Evolutionary conservation across 257 asterid species (phyloP), one percentile per base, ranked within the genome.

Genomic region (Plantago major): DNA sequence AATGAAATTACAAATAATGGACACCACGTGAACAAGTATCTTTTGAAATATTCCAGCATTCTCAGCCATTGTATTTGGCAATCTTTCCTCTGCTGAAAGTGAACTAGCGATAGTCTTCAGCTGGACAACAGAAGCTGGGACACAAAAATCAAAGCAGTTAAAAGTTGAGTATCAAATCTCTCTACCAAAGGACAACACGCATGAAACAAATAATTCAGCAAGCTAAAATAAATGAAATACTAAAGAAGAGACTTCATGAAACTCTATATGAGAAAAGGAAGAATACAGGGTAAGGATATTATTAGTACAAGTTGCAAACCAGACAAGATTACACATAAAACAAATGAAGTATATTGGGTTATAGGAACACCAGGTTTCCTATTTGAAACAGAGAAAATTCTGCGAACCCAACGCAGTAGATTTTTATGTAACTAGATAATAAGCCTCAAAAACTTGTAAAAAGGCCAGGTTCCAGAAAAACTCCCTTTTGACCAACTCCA

Each of bases 41-140:
- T 73, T 85, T 79, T 92, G 99, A 78, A 92, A 74, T 74, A 73
- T 69, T 67, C 76, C 79, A 64, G 82, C 77, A 79, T 83, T 84
- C 74, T 81, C 86, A n/a, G 74, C 76, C 78, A 83, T 71, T 60
- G 72, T 54, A 71, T 68, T 79, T 51, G 78, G 65, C 69, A 79
- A 70, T 70, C 74, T 78, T 69, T 82, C 95, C 51, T 84, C 99
- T 16, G 82, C 77, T 60, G 93, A 85, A 72, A 86, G 88, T 55
- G 91, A 81, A 78, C 90, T 82, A 17, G 86, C 74, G 67, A 84
- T 78, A 51, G 93, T 83, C 87, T 85, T 92, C 69, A 92, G 94
- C 65, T 82, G 96, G 70, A 92, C 93, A 73, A 89, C 94, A 8
- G 95, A 81, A 66, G 95, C 99, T 92, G 95, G 67, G 66, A 60